Base-by-base conservation (phyloP, 2,329 filamentous ascomycete species). In the Hypoxylon sp. region DNA sequence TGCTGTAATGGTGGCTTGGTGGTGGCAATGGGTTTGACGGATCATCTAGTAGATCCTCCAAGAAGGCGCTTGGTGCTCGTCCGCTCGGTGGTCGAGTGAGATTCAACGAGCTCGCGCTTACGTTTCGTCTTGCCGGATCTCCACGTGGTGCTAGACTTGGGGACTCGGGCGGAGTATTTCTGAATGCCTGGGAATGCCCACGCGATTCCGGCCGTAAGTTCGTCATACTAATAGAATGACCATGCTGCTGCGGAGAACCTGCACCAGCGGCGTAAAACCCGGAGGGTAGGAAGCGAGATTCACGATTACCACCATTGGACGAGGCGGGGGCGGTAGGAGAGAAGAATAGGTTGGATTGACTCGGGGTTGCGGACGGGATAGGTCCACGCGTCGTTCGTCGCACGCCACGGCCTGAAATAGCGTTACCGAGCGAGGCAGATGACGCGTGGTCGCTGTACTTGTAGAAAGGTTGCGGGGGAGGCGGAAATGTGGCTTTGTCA, bases 41-140 rank as follows among this genome's bases (percentile, higher is more conserved):
- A 57, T 89, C 89, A 65, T 91, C 90, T 55, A 97, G 87, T 38
- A 97, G 73, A 69, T 97, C 91, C 52, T 97, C 92, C 27, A 97
- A 77, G 68, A 91, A 96, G 12, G 91, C 90, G 69, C 90, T 96
- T 0, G 93, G 93, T 11, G 91, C 88, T 49, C 92, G 80, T 48
- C 85, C 84, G 43, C 84, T 87, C 9, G 84, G 78, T 2, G 87
- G 80, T 47, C 82, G 78, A 56, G 80, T 83, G 50, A 88, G 77
- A 61, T 85, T 88, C 56, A 92, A 67, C 3, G 84, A 87, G 67
- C 86, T 91, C 31, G 80, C 76, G 69, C 83, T 87, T 40, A 79
- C 66, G 53, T 83, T 75, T 21, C 70, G 66, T 26, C 66, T 65
- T 4, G 60, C 47, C 8, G 63, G 43, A 2, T 65, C 60, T 3